Evolutionary conservation across 306 rosid species (phyloP).

Genomic region (Malus orientalis): DNA sequence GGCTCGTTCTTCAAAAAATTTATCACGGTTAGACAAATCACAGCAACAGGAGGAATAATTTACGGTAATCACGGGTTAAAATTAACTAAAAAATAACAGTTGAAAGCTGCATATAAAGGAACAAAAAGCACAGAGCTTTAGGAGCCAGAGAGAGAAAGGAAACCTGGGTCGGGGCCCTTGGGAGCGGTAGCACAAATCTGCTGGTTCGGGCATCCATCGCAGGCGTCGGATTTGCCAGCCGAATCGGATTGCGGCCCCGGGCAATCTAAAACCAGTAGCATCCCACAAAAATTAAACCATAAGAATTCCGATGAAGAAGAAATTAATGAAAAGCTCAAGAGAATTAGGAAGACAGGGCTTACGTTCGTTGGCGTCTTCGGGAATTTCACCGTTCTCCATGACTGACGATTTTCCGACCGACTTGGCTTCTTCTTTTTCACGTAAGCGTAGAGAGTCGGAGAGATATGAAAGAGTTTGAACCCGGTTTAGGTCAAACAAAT

Average conservation of each 20-base stretch:
- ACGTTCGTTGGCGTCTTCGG: conserved; percentile 85
- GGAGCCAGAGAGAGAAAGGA: neutral
- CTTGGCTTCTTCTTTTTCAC: neutral
- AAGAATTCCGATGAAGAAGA: neutral
- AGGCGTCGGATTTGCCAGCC: conserved; percentile 74
- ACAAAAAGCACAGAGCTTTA: neutral
- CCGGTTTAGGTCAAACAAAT: neutral
- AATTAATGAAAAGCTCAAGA: neutral
- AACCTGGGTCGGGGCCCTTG: conserved; percentile 94
- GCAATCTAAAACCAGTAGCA: conserved; percentile 48
- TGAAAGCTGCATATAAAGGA: neutral
- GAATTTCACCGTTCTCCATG: conserved; percentile 74
- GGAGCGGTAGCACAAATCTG: conserved; percentile 86
- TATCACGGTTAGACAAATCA: neutral
- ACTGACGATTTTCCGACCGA: neutral
- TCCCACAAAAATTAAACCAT: neutral
- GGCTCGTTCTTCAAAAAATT: neutral
- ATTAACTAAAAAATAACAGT: neutral
- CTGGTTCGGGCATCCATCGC: conserved; percentile 90
- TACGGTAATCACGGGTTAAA: neutral
- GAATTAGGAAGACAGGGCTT: conserved; percentile 10
- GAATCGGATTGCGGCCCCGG: conserved; percentile 83
- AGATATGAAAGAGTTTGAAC: neutral
- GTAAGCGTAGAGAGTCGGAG: neutral
- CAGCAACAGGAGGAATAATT: neutral